Evolutionary conservation across 768 basidiomycete species (phyloP), one percentile per base, ranked within the genome.

Genomic region (Boletus barrowsii): DNA sequence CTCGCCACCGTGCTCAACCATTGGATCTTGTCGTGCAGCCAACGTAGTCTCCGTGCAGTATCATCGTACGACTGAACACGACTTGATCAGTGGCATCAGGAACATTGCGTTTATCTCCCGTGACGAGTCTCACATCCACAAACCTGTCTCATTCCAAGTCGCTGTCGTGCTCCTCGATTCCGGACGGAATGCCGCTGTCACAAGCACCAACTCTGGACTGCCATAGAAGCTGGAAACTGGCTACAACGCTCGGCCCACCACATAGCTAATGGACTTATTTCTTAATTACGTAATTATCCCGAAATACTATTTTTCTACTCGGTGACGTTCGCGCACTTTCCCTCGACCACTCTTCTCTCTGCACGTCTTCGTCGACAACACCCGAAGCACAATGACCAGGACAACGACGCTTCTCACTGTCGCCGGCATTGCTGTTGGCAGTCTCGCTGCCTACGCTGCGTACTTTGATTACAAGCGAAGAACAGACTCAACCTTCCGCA

Each of bases 391-490:
- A 54, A 68, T 69, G 64, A 59, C 61, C 48, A 67, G 68, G 68
- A 63, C 75, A n/a, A 63, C 75, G 58, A 71, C 74, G 29, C 59
- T 73, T 49, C 54, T 80, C 59, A 72, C 76, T 36, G 68, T 75
- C 61, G 73, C 76, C 20, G 71, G 73, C 42, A 64, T 76, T 49
- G 79, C 85, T 20, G 79, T 81, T 42, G 78, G 84, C 43, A 67
- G 73, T 44, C 62, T 86, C 37, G 71, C 89, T 35, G 92, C 85
- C 22, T 98, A 98, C 71, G 93, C 89, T 30, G 79, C 83, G 50
- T 98, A 93, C 74, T 99, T 98, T 65, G 97, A 99, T 78, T 86
- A 96, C 77, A 90, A 83, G 76, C 86, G 97, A 48, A 83, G 95
- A 66, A 91, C 89, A 68, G 93, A 97, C 67, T 72, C 77, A 41